A percentile compares a stretch with the other conserved stretches of the same genome.
Evolutionary conservation across 2,329 filamentous ascomycete species (phyloP).

Genomic region (Plenodomus biglobosus): DNA sequence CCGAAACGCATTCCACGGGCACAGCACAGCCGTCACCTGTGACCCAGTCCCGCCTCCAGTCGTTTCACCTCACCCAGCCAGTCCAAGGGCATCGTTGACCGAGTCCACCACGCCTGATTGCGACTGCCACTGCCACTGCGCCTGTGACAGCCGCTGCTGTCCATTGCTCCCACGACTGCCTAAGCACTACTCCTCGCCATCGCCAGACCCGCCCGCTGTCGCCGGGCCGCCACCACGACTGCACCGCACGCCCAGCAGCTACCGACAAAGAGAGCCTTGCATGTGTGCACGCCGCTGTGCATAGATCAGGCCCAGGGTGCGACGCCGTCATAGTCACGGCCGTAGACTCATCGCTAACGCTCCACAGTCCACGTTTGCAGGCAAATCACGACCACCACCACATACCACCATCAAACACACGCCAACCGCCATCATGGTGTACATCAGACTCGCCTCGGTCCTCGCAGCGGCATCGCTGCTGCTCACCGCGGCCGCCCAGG

Average conservation of each 20-base stretch:
- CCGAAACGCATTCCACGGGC: constrained; percentile 41
- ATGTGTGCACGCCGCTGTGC: constrained; percentile 21
- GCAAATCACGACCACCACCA: constrained; percentile 14
- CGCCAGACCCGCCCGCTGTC: constrained; percentile 7
- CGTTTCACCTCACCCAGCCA: constrained; percentile 13
- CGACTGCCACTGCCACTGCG: not conserved
- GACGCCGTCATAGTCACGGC: constrained; percentile 8
- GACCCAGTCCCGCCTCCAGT: constrained; percentile 6
- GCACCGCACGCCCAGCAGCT: no score
- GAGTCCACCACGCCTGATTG: constrained; percentile 29
- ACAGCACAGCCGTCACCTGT: constrained; percentile 15
- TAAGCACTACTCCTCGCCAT: not conserved
- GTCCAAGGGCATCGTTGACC: constrained; percentile 39
- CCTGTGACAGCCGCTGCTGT: constrained; percentile 9
- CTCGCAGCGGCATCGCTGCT: constrained; percentile 36
- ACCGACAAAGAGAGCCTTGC: constrained; percentile 16
- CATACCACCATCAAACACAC: constrained; percentile 5
- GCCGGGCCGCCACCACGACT: constrained; percentile 4
- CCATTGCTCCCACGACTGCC: constrained; percentile 11
- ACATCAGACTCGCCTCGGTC: constrained; percentile 34
- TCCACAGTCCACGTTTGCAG: constrained; percentile 23
- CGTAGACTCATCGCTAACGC: constrained; percentile 19
- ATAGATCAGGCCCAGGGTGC: constrained; percentile 29
- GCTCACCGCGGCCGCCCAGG: constrained; percentile 27
- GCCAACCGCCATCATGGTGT: constrained; percentile 34